Percentiles rank a stretch among this genome's conserved stretches.
Evolutionary conservation across 192 early-diverging fungal genomes (phyloP).

Genomic region (Neocallimastix lanati): DNA sequence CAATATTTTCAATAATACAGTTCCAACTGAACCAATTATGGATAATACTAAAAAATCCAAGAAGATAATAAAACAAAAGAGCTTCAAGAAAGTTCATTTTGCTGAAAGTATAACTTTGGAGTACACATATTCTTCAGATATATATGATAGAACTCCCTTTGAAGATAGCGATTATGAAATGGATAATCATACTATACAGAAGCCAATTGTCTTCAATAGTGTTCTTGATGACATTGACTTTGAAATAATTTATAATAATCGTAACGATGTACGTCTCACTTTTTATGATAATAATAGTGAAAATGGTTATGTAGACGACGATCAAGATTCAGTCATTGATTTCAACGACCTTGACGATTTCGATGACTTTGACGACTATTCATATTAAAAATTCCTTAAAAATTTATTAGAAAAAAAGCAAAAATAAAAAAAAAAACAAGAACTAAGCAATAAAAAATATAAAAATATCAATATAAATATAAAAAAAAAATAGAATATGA

Average conservation of each 20-base stretch:
- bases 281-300: not conserved
- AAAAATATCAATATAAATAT: too few relatives aligned
- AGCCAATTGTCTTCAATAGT: not conserved
- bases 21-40: not conserved
- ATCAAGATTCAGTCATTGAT: not conserved
- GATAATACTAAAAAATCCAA: not conserved
- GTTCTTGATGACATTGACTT: not conserved
- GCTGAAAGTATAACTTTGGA: not conserved
- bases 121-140: not conserved
- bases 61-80: not conserved
- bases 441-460: not conserved
- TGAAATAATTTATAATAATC: not conserved
- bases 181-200: not conserved
- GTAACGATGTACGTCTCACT: not conserved
- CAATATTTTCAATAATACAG: not conserved
- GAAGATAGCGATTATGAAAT: not conserved
- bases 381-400: not conserved
- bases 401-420: not conserved
- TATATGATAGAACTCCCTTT: not conserved
- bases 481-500: too few relatives aligned
- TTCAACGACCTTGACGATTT: not conserved
- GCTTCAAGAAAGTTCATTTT: not conserved
- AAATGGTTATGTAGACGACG: not conserved
- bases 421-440: not conserved
- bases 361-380: not conserved